Base-by-base conservation (phyloP, 2,329 filamentous ascomycete genomes). In the Penicillium expansum region DNA sequence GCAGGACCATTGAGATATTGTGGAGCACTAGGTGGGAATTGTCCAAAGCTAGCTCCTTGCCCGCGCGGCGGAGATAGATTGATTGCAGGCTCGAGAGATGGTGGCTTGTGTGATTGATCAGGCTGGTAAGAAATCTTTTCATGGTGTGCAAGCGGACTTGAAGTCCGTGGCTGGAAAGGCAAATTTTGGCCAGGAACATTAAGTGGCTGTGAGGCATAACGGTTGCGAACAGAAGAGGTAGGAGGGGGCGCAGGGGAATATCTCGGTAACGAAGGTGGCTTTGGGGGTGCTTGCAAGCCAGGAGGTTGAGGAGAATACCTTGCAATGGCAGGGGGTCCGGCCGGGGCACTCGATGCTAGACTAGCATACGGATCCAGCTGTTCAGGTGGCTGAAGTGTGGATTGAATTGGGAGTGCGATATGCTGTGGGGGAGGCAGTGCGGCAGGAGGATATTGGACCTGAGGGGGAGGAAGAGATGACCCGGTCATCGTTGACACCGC, bases 111-210 rank as follows among this genome's bases (percentile, higher is more conserved):
- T 20, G 53, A 43, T 27, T 57, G 56, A n/a, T 67, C 63, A 1
- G 67, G 63, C 41, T 70, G 70, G 49, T 74, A 73, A 7, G 69
- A 71, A 32, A 63, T 61, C 53, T 73, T 75, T 48, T 75, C 73
- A 52, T 78, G 81, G 48, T 82, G 80, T 32, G 84, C 84, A 16
- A 87, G 75, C 16, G 85, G 85, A 69, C 85, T 87, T n/a, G 84
- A 87, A 7, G 84, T 87, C 55, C 85, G 79, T 18, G 85, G 85
- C 41, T 84, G 82, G 69, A 86, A 87, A 4, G 82, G 77, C 58
- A 84, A 76, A 14, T 60, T 58, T 37, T 68, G 66, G 4, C 68
- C 62, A 48, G 68, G 66, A 22, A 67, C 62, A 48, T 58, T 61
- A 32, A 70, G 54, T 16, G 70, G 74, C 60, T 70, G 77, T 22